Base-by-base conservation (phyloP, 1,139 yeast species). In the Lodderomyces oxycetoniae region DNA sequence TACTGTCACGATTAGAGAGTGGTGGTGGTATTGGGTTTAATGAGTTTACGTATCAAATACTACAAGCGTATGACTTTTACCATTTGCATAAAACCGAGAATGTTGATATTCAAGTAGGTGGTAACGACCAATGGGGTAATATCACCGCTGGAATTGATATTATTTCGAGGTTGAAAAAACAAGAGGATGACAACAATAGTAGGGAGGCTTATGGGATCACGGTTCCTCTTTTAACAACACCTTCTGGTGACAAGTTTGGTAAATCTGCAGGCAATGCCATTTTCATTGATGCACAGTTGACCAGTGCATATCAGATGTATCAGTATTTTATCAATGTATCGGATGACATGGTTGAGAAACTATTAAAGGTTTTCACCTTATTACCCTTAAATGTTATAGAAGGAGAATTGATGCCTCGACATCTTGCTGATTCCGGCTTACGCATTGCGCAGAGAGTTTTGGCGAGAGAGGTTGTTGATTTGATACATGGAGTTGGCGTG, bases 71-170 rank as follows among this genome's bases (percentile, higher is more conserved):
- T 55, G 99, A 91, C 53, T 93, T 88, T 52, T 88, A 84, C 74
- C 88, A 89, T 51, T 63, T 93, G 44, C 78, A 77, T 60, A 69
- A 70, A 30, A 55, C 71, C 11, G 63, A 75, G 26, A 61, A 66
- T 3, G 93, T 91, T 28, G 67, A 71, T 32, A 58, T 88, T 23
- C 96, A 91, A 59, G 77, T 93, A 17, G 99, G 99, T 11, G 99
- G 99, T 6, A 88, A 84, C 52, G 98, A 91, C 54, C 99, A 91
- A 58, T 91, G 96, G 91, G 99, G 99, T 1, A 91, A 91, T 50
- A 93, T 93, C 42, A 87, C 95, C 4, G 97, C 97, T 0, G 99
- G 99, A 1, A 75, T 86, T 32, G 98, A 91, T 51, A 66, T 93
- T 39, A 87, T 91, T 29, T 69, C 82, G 1, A 65, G 96, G 44